Base-by-base conservation (phyloP, 306 rosid species). In the Dalbergia cultrata region DNA sequence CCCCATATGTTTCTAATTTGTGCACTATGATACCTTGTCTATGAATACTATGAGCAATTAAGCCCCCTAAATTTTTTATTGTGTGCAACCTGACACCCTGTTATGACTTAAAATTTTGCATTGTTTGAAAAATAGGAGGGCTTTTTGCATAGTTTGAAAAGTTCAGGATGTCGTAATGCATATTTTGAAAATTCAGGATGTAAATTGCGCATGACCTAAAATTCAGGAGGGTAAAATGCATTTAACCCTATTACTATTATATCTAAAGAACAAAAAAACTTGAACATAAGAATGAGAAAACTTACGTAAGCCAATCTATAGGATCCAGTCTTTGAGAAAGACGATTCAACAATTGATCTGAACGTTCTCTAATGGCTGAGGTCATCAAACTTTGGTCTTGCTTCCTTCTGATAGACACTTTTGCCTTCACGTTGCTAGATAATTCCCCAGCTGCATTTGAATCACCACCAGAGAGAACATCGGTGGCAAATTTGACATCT, bases 281-380 rank as follows among this genome's bases (percentile, higher is more conserved):
- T 45, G 35, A 66, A 56, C 4, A 3, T 45, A 84, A 63, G 72
- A 65, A 75, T 41, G 45, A 41, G 57, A 74, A 47, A 85, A 85
- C 97, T 91, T 82, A 95, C 99, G 99, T 95, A 60, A 93, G 98
- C 99, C 99, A 95, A 84, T 95, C 99, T 72, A 95, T 93, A 59
- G 99, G 99, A 86, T 95, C 99, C 85, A 95, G 83, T 79, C 88
- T 90, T 75, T 88, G 95, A 18, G 99, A 91, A 83, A 95, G 96
- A 44, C 80, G 87, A 72, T 74, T 82, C 60, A 92, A 81, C 90
- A 95, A 87, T 56, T 88, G 83, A 81, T 90, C 76, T 45, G 87
- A 78, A 16, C 86, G 96, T 77, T 90, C 98, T 81, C 86, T 88
- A 83, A 84, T 83, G 57, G 85, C 90, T 31, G 98, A 90, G 70